phyloP scores from a whole-genome alignment of 192 early-diverging fungal species.

The Neocallimastix lanati region DNA sequence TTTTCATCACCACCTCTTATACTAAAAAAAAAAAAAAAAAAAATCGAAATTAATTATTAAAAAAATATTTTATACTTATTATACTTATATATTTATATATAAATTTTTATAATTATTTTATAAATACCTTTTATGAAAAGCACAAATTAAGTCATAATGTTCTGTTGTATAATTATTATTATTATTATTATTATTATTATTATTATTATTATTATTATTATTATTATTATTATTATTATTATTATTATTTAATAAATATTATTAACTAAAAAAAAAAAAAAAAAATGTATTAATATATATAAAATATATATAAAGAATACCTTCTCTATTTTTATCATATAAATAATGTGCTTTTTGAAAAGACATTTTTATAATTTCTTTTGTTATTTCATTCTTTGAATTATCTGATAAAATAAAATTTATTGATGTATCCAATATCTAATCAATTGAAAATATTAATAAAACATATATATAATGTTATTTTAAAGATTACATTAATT shows the following conservation, averaged over 20 bases:
- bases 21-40: not conserved
- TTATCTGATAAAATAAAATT: slow-evolving; percentile 3
- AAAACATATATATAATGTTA: slow-evolving; percentile 15
- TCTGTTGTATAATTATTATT: slow-evolving; percentile 8
- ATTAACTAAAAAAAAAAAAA: no score
- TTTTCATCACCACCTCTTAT: slow-evolving; percentile 1
- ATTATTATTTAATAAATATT: no score
- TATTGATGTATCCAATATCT: slow-evolving; percentile 12
- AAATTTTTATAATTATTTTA: not conserved
- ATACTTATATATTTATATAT: no score
- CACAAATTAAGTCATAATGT: slow-evolving; percentile 80
- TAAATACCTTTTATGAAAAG: slow-evolving; percentile 46
- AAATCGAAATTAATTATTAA: no score
- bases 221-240: not conserved
- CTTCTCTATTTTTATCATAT: slow-evolving; percentile 61
- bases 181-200: not conserved
- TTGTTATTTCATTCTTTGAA: slow-evolving; percentile 7
- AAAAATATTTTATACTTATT: no score
- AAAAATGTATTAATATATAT: no score
- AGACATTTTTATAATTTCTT: slow-evolving; percentile 40
- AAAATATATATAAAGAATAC: not conserved
- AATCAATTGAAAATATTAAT: no score
- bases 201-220: not conserved
- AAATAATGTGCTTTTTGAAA: slow-evolving; percentile 64
- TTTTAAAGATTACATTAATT: not conserved